Evolutionary conservation across 306 rosid species (phyloP).

Genomic region (Quillaja saponaria): DNA sequence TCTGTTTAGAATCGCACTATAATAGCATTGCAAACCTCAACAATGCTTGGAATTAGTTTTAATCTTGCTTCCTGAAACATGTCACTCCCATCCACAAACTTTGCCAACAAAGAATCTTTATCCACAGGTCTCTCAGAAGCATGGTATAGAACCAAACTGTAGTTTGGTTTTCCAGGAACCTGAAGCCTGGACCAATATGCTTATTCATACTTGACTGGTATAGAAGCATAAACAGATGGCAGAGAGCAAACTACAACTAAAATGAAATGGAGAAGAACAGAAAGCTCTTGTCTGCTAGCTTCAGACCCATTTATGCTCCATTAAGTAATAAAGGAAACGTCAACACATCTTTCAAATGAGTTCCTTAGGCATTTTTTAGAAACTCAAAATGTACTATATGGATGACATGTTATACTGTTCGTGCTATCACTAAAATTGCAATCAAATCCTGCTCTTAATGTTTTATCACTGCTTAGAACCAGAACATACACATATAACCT

Average conservation of each 20-base stretch:
- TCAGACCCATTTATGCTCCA: conserved; percentile 7
- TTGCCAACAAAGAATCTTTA: conserved; percentile 68
- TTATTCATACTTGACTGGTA: conserved; percentile 7
- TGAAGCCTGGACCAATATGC: conserved; percentile 33
- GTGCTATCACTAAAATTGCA: conserved; percentile 2
- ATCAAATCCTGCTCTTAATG: neutral
- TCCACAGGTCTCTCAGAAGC: conserved; percentile 79
- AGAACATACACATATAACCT: neutral
- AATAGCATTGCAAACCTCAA: conserved; percentile 51
- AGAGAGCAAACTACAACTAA: neutral
- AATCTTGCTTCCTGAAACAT: conserved; percentile 77
- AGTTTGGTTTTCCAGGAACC: conserved; percentile 99
- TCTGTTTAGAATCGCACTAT: conserved; percentile 27
- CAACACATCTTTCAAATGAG: neutral
- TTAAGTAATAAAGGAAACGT: neutral
- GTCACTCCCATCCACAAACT: conserved; percentile 79
- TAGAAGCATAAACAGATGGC: neutral
- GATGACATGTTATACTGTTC: conserved; percentile 8
- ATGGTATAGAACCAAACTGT: conserved; percentile 76
- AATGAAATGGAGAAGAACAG: too few relatives aligned
- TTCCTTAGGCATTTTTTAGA: neutral
- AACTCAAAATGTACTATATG: neutral
- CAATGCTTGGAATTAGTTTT: conserved; percentile 93
- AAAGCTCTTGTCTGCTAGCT: neutral
- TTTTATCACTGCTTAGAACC: neutral